Conservation (phyloP, 108 stramenopile species). For the Aurantiochytrium sp. region DNA sequence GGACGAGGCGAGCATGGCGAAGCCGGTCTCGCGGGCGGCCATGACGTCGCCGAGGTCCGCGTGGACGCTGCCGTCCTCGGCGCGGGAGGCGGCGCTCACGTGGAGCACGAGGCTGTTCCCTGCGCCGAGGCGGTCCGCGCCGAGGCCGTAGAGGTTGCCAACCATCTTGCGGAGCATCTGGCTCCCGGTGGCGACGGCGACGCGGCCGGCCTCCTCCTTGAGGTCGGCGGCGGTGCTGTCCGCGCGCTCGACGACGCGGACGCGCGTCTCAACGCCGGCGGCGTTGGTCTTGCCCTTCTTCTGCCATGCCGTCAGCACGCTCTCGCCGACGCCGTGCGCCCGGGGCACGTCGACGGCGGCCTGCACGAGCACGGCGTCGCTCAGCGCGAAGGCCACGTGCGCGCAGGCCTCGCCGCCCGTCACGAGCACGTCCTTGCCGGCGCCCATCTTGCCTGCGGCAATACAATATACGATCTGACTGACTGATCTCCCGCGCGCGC, state of each 20-base stretch:
- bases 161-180: conserved; percentile 10
- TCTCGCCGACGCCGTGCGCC: background rate
- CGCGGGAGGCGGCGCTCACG: background rate
- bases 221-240: background rate
- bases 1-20: background rate
- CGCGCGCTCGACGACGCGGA: background rate
- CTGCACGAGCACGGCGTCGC: conserved; percentile 12
- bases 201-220: background rate
- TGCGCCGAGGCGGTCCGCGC: background rate
- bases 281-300: background rate
- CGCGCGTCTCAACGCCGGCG: background rate
- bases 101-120: background rate
- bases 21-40: conserved; percentile 11
- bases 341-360: background rate
- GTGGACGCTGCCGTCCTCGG: background rate
- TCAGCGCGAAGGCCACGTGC: conserved; percentile 15
- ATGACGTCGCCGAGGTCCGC: background rate
- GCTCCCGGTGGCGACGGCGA: background rate
- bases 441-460: background rate
- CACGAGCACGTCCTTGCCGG: background rate
- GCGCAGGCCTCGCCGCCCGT: background rate
- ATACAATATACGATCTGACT: background rate
- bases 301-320: background rate
- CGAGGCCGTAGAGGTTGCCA: conserved; percentile 10
- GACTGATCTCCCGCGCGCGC: no score